Evolutionary conservation across 2,329 filamentous ascomycete genomes (phyloP).

Genomic region (Fusarium domesticum): DNA sequence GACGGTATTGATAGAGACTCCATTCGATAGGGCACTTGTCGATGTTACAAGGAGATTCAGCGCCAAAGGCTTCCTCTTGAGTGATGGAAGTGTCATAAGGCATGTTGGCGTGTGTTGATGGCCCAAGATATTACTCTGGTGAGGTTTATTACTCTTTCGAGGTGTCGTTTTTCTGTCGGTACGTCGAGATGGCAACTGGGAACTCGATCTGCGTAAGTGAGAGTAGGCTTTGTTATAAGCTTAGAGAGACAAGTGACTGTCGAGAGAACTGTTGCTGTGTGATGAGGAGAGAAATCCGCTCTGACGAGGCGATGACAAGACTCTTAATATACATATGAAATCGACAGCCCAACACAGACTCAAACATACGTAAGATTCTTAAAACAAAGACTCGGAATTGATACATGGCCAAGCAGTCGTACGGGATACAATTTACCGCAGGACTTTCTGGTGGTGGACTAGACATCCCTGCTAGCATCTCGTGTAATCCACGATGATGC

Average conservation of each 20-base stretch:
- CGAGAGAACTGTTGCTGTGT: background rate
- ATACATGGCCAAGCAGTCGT: too few species aligned
- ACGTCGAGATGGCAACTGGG: background rate
- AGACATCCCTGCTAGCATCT: too few species aligned
- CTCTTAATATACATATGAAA: too few species aligned
- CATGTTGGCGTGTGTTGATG: conserved; percentile 18
- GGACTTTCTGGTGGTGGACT: too few species aligned
- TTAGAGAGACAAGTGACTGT: background rate
- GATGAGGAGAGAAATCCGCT: background rate
- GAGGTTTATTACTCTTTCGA: too few species aligned
- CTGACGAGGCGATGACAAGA: background rate
- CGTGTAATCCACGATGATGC: background rate
- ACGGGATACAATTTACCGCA: too few species aligned
- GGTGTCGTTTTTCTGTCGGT: background rate
- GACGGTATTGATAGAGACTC: conserved; percentile 53
- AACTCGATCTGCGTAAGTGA: background rate
- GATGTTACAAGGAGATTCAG: conserved; percentile 46
- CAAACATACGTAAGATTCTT: too few species aligned
- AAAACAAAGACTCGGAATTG: too few species aligned
- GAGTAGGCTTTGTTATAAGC: background rate
- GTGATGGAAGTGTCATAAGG: conserved; percentile 17
- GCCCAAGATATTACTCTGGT: too few species aligned
- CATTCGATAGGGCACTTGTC: conserved; percentile 45
- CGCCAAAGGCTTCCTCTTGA: conserved; percentile 40
- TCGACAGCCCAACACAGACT: too few species aligned